Base-by-base conservation (phyloP, 2,329 filamentous ascomycete genomes). In the Penicillium sp. region DNA sequence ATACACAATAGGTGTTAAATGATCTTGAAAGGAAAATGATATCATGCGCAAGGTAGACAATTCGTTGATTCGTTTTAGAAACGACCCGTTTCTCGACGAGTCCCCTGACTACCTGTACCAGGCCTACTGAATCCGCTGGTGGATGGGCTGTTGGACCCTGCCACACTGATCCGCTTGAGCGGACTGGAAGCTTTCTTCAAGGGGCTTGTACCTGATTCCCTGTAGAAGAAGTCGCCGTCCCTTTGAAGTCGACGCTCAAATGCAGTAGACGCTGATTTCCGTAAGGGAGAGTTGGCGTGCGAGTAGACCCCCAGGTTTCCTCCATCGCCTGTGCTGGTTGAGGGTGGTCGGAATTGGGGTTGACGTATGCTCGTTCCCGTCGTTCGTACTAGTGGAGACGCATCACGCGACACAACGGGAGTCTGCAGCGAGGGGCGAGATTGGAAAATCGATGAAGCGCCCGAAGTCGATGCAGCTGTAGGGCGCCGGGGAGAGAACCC, bases 231-330 rank as follows among this genome's bases (percentile, higher is more conserved):
- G 40, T 73, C 72, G 1, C 68, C 73, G 47, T 68, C 71, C 62
- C 66, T 73, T 62, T 79, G 77, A 52, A 68, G 60, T 52, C 69
- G 68, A 16, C 67, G 68, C 16, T 77, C 71, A 46, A 78, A 71
- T 48, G 79, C 89, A 73, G 73, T 84, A 73, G 77, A 90, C 64
- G 79, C 85, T 2, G 89, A 82, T 71, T 96, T 96, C 65, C 91
- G 88, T 11, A 97, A 73, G 0, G 93, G 93, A 10, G 91, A 96
- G 36, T 87, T 89, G 5, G 87, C 86, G 70, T 96, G 91, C 5
- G 83, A 88, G 71, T 87, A 92, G 1, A 95, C 82, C 13, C 92
- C 92, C 46, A 96, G 78, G 68, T 83, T 93, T 2, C 92, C 91
- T 14, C 91, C 91, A 68, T 88, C 86, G 9, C 84, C 80, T 16